These are phyloP conservation scores for Globisporangium mamillatum DNA, from an alignment of 352 stramenopile species.

Conservation along the genomic window DNA sequence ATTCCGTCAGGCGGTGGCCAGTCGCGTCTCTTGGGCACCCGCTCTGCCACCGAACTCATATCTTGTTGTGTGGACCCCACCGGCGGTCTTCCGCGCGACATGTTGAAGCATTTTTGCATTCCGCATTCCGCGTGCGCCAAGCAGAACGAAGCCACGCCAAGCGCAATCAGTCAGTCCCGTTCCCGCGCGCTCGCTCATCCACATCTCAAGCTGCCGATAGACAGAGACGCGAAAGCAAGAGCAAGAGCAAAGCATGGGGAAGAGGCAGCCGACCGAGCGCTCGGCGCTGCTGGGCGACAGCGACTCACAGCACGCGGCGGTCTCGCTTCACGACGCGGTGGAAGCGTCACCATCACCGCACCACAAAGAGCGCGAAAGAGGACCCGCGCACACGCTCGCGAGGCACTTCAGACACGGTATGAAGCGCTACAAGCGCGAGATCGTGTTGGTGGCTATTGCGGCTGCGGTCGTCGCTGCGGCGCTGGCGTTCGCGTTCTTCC, in stretches of 20 bases:
- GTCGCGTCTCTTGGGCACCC: background rate
- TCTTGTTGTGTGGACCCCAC: constrained; percentile 16
- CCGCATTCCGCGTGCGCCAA: background rate
- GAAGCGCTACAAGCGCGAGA: background rate
- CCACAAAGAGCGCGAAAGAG: background rate
- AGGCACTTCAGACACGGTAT: background rate
- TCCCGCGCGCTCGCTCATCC: background rate
- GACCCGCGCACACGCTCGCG: background rate
- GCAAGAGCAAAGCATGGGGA: background rate
- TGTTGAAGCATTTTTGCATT: constrained; percentile 11
- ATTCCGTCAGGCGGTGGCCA: background rate
- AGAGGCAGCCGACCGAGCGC: constrained; percentile 19
- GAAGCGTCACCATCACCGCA: background rate
- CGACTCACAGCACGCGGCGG: background rate
- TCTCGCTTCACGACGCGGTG: constrained; percentile 3
- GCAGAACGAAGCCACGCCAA: background rate
- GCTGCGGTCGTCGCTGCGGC: background rate
- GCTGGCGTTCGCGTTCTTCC: background rate
- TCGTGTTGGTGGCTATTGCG: background rate
- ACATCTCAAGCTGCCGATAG: background rate
- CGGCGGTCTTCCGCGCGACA: constrained; percentile 11
- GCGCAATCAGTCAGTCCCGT: background rate
- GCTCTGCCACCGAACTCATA: constrained; percentile 19
- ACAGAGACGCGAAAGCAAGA: background rate
- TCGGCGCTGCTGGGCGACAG: constrained; percentile 15